A percentile compares a stretch with the other conserved stretches of the same genome.
phyloP scores from a whole-genome alignment of 768 basidiomycete genomes.

The Tylopilus cervinicoccineus region DNA sequence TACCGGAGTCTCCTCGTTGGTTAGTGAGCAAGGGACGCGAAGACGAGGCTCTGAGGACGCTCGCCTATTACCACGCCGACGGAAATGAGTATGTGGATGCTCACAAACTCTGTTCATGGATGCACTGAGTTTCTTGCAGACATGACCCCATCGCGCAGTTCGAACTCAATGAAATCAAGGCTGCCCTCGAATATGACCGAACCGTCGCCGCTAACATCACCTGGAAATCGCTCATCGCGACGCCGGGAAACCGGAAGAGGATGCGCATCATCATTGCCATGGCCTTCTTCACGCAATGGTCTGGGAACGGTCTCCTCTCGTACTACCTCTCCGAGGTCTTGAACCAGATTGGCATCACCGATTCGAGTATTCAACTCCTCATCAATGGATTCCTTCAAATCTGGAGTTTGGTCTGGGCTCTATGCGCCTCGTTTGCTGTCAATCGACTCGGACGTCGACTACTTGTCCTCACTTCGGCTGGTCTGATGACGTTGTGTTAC shows the following conservation, averaged over 20 bases:
- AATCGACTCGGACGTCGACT: constrained; percentile 64
- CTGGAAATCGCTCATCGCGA: constrained; percentile 65
- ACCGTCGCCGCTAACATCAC: constrained; percentile 54
- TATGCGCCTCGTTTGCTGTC: constrained; percentile 30
- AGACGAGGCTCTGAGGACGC: constrained; percentile 56
- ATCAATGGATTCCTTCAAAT: constrained; percentile 66
- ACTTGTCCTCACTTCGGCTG: constrained; percentile 57
- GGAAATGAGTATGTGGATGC: constrained; percentile 49
- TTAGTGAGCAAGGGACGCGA: constrained; percentile 72
- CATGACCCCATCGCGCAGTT: constrained; percentile 66
- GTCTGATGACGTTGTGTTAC: constrained; percentile 64
- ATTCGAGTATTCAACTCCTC: constrained; percentile 48
- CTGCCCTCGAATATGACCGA: constrained; percentile 69
- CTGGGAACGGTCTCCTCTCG: constrained; percentile 67
- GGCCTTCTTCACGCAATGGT: constrained; percentile 74
- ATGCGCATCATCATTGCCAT: constrained; percentile 66
- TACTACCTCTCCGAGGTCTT: constrained; percentile 73
- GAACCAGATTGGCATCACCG: constrained; percentile 56
- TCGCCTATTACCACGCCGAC: constrained; percentile 83
- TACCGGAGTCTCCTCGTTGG: constrained; percentile 83
- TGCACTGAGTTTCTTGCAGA: constrained; percentile 22
- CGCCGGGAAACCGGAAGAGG: constrained; percentile 63
- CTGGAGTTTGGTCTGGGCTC: constrained; percentile 17
- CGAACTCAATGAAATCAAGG: constrained; percentile 79
- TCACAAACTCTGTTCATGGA: background rate